Evolutionary conservation across 352 stramenopile species (phyloP), one percentile per base, ranked within the genome.

Genomic region (Peronosclerospora sorghi): DNA sequence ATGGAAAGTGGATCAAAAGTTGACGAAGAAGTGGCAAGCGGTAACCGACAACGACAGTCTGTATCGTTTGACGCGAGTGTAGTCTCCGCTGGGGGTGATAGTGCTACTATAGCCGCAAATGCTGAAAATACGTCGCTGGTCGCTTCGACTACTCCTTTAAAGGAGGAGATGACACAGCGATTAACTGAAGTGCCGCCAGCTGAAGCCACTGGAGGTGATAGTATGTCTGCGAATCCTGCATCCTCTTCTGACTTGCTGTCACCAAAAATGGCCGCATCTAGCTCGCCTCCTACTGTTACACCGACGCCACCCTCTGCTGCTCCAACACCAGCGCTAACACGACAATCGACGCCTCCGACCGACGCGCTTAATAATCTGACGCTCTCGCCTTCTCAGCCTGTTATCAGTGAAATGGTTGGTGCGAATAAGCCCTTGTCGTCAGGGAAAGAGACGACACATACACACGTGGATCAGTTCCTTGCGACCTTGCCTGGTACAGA

Each of bases 401-500:
- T 66, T 48, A 56, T 56, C 41, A 62, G 43, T 40, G 51, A 57
- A 17, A 56, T 62, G 37, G 45, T 49, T 32, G 44, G 26, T 32
- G 24, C 19, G 2, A 73, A 85, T 47, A 73, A 83, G 23, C 75
- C 75, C 1, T 47, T 84, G 4, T 85, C 68, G 8, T 65, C 54
- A 9, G 70, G 71, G 14, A 67, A 62, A 26, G 54, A 58, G 24
- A 61, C 26, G 29, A 42, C 38, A 18, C 42, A 68, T 48, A 14
- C 68, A 15, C 57, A 82, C 29, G 69, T 88, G 59, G 73, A 93
- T 65, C 54, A 73, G 30, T 75, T 87, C 48, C 60, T 94, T 44
- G 65, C 78, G 52, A 77, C 65, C 17, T 82, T 97, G 63, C 87
- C 83, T 30, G 83, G 89, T 23, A 95, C 70, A 29, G 90, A 97